Evolutionary conservation across 2,329 filamentous ascomycete species (phyloP), one percentile per base, ranked within the genome.

Genomic region (Xylaria arbuscula): DNA sequence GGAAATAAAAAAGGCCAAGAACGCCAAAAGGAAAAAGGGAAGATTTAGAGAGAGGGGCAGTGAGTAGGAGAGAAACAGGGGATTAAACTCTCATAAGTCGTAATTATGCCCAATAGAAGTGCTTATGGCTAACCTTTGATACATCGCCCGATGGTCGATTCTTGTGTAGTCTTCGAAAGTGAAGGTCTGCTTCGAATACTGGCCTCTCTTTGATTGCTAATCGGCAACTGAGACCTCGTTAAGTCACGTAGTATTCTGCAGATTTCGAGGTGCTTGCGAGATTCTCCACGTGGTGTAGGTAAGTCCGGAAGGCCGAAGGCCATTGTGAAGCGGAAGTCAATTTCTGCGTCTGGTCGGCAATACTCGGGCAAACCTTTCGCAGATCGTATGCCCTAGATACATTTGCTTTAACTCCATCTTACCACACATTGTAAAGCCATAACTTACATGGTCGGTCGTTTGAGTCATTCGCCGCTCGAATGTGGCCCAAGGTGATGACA

Each of bases 231-330:
- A 22, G 51, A 56, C 19, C 15, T 63, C 32, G 61, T 63, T 17
- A 63, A 34, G 40, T 22, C 57, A n/a, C 28, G 51, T 28, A 63
- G 42, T 63, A 63, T 63, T n/a, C 51, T 53, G 32, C 51, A 38
- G 28, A 56, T 63, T 40, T 63, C 61, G 13, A 55, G 51, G 19
- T 63, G 53, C 42, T 57, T 63, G 42, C 40, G 24, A 19, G 61
- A 63, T 40, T 63, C 51, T 40, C 51, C 34, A 8, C n/a, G 28
- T 5, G 40, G 61, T 24, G 28, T 19, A 8, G 61, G 61, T 15
- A 63, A 36, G 19, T 63, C 51, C 28, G 61, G 40, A 1, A 63
- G 40, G 19, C 61, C 53, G 17, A 63, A 63, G 42, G 61, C 36
- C 28, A 53, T 63, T 5, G 19, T 50, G 28, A 57, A 57, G 9